phyloP scores from a whole-genome alignment of 768 basidiomycete genomes.

The Pleurotus salmoneostramineus region DNA sequence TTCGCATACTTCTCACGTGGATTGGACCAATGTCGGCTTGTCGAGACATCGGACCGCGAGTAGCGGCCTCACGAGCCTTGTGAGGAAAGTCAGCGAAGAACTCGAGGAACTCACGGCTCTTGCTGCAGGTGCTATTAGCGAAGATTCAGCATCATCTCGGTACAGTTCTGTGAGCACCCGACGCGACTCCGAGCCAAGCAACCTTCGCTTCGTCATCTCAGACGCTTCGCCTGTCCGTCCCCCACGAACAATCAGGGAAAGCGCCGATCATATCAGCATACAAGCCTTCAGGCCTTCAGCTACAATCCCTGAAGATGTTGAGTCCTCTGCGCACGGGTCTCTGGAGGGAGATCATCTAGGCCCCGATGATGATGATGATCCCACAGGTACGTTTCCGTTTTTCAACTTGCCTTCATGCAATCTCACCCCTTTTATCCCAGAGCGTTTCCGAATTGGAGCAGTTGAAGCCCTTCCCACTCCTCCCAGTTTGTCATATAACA shows the following conservation, averaged over 20 bases:
- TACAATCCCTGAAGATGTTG: slow-evolving; percentile 48
- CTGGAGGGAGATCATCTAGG: slow-evolving; percentile 27
- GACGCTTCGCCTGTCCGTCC: slow-evolving; percentile 9
- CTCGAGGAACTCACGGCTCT: slow-evolving; percentile 31
- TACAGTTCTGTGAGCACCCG: slow-evolving; percentile 22
- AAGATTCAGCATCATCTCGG: slow-evolving; percentile 22
- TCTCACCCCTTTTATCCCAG: slow-evolving; percentile 22
- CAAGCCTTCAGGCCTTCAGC: slow-evolving; percentile 35
- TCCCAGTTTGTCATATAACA: slow-evolving; percentile 31
- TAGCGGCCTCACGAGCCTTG: slow-evolving; percentile 40
- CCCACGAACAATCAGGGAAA: slow-evolving; percentile 10
- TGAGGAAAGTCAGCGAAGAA: slow-evolving; percentile 48
- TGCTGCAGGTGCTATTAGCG: slow-evolving; percentile 23
- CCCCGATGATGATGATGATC: slow-evolving; percentile 39
- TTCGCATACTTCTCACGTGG: slow-evolving; percentile 20
- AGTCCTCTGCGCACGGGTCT: slow-evolving; percentile 37
- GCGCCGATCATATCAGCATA: slow-evolving; percentile 19
- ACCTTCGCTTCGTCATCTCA: slow-evolving; percentile 15
- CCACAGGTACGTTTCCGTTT: slow-evolving; percentile 29
- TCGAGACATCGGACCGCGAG: slow-evolving; percentile 34
- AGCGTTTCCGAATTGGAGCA: slow-evolving; percentile 43
- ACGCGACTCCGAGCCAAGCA: slow-evolving; percentile 3
- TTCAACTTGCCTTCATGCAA: not conserved
- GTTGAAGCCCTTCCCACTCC: slow-evolving; percentile 52
- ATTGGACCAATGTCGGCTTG: slow-evolving; percentile 26